phyloP scores from a whole-genome alignment of 441 rosid species.

The Manihot esculenta region DNA sequence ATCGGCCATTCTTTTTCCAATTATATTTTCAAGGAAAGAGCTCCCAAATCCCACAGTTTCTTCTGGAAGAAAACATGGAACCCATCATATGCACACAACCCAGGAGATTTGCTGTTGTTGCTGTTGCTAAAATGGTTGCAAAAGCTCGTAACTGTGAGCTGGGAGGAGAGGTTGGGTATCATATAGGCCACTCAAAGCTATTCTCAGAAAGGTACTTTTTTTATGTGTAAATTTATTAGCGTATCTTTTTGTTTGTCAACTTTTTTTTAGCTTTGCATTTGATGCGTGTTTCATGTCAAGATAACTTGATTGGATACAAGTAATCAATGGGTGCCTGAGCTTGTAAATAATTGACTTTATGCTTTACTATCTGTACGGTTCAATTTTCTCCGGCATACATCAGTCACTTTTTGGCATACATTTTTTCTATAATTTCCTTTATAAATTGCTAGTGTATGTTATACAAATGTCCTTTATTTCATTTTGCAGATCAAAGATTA shows the following conservation, averaged over 20 bases:
- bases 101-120: slow-evolving; percentile 95
- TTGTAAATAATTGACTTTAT: too few species aligned
- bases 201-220: slow-evolving; percentile 53
- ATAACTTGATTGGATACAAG: background rate
- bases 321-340: background rate
- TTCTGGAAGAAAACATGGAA: slow-evolving; percentile 63
- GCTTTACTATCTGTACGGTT: too few species aligned
- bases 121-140: slow-evolving; percentile 96
- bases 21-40: slow-evolving; percentile 67
- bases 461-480: slow-evolving; percentile 12
- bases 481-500: slow-evolving; percentile 67
- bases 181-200: slow-evolving; percentile 80
- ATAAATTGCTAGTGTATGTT: too few species aligned
- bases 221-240: background rate
- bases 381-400: too few species aligned
- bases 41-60: slow-evolving; percentile 96
- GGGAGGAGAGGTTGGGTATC: slow-evolving; percentile 92
- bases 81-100: slow-evolving; percentile 93
- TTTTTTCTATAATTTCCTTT: too few species aligned
- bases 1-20: slow-evolving; percentile 4
- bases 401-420: too few species aligned
- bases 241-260: background rate
- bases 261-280: too few species aligned
- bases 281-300: background rate
- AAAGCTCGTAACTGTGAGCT: slow-evolving; percentile 73